phyloP scores from a whole-genome alignment of 192 early-diverging fungal species.

The Podila clonocystis region DNA sequence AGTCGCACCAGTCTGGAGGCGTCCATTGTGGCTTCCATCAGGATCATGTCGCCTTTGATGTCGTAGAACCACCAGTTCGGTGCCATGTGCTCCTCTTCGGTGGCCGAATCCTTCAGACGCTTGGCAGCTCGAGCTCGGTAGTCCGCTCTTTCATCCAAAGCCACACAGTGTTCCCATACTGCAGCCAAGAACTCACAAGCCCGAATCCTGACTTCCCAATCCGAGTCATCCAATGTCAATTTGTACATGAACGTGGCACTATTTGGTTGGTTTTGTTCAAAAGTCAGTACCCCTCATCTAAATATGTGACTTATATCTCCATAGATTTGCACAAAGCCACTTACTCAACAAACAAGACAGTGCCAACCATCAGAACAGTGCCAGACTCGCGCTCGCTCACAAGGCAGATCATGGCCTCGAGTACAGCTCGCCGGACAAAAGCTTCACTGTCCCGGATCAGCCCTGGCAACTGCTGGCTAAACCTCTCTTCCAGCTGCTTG shows the following conservation, averaged over 20 bases:
- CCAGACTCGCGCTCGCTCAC: slow-evolving; percentile 57
- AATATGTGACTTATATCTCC: not conserved
- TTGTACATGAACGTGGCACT: slow-evolving; percentile 52
- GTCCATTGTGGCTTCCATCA: slow-evolving; percentile 47
- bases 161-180: slow-evolving; percentile 55
- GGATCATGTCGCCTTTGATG: slow-evolving; percentile 54
- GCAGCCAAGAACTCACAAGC: slow-evolving; percentile 58
- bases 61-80: slow-evolving; percentile 54
- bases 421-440: slow-evolving; percentile 60
- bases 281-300: not conserved
- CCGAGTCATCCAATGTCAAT: slow-evolving; percentile 59
- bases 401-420: slow-evolving; percentile 62
- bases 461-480: slow-evolving; percentile 51
- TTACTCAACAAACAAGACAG: slow-evolving; percentile 30
- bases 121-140: slow-evolving; percentile 35
- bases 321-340: not conserved
- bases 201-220: slow-evolving; percentile 60
- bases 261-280: not conserved
- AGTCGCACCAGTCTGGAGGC: slow-evolving; percentile 36
- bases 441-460: slow-evolving; percentile 62
- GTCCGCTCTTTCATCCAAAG: slow-evolving; percentile 30
- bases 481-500: slow-evolving; percentile 34
- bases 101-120: slow-evolving; percentile 24
- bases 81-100: not conserved
- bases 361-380: slow-evolving; percentile 52